These are phyloP conservation scores for Pachyrhizus erosus DNA, from an alignment of 306 rosid genomes.

Conservation along the genomic window DNA sequence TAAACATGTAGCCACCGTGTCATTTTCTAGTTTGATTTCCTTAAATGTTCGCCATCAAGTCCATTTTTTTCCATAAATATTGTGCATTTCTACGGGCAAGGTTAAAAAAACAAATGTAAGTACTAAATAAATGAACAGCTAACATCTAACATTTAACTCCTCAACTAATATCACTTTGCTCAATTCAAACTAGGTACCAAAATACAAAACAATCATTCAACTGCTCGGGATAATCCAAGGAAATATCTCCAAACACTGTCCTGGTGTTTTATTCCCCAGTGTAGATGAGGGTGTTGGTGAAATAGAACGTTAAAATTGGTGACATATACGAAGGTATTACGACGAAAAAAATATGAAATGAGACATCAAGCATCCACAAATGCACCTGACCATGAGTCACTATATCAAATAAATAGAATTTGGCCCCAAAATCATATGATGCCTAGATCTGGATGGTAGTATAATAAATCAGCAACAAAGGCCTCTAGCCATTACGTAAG, in stretches of 20 bases:
- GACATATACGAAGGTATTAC: background rate
- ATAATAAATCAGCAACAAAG: constrained; percentile 42
- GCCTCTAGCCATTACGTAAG: constrained; percentile 36
- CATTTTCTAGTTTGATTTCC: background rate
- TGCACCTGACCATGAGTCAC: constrained; percentile 20
- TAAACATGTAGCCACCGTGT: background rate
- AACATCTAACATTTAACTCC: background rate
- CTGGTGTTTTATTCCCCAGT: background rate
- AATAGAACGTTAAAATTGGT: background rate
- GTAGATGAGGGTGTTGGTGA: background rate
- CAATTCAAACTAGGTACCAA: background rate
- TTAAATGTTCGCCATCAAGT: background rate
- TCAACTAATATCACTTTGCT: background rate
- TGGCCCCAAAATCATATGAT: constrained; percentile 40
- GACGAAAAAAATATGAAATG: background rate
- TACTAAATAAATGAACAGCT: background rate
- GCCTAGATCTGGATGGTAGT: constrained; percentile 32
- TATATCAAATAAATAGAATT: constrained; percentile 19
- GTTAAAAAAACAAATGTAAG: background rate
- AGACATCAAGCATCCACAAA: constrained; percentile 15
- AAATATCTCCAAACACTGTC: background rate
- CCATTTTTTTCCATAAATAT: background rate
- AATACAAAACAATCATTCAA: background rate
- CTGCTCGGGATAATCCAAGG: background rate
- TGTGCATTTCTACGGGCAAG: background rate